A percentile compares a stretch with the other conserved stretches of the same genome.
Conservation (phyloP, 768 basidiomycete genomes). For the Hygrophoropsis aurantiaca region DNA sequence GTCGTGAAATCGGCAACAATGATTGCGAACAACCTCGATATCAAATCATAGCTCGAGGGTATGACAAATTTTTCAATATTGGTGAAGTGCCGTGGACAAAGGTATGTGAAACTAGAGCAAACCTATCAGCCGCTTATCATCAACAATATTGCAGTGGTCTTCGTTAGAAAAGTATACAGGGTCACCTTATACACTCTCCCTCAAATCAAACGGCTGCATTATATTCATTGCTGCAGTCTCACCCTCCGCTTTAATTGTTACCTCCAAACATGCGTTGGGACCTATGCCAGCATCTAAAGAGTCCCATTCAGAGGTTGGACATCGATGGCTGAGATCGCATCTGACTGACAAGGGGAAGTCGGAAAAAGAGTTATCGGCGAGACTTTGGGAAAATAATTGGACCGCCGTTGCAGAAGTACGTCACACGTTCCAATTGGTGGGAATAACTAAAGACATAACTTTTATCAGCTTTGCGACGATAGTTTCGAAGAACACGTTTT, state of each 20-base stretch:
- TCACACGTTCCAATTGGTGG: not conserved
- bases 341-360: constrained; percentile 58
- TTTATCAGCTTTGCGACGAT: constrained; percentile 90
- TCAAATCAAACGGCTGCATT: constrained; percentile 97
- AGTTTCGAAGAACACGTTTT: constrained; percentile 97
- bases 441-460: not conserved
- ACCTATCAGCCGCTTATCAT: not conserved
- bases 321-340: constrained; percentile 78
- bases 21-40: constrained; percentile 24
- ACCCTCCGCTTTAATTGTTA: constrained; percentile 70
- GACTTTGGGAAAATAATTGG: constrained; percentile 79
- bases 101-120: constrained; percentile 46
- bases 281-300: constrained; percentile 36
- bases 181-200: constrained; percentile 79
- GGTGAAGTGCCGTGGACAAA: constrained; percentile 95
- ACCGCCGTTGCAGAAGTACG: constrained; percentile 91
- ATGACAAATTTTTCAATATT: constrained; percentile 99
- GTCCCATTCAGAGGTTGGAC: constrained; percentile 83
- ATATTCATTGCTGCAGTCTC: constrained; percentile 91
- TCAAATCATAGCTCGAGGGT: constrained; percentile 84
- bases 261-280: constrained; percentile 92
- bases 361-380: constrained; percentile 70
- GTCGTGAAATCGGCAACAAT: constrained; percentile 43
- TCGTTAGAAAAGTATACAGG: constrained; percentile 67
- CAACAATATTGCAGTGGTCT: constrained; percentile 59